phyloP scores from a whole-genome alignment of 2,329 filamentous ascomycete species.

The Claviceps arundinis region DNA sequence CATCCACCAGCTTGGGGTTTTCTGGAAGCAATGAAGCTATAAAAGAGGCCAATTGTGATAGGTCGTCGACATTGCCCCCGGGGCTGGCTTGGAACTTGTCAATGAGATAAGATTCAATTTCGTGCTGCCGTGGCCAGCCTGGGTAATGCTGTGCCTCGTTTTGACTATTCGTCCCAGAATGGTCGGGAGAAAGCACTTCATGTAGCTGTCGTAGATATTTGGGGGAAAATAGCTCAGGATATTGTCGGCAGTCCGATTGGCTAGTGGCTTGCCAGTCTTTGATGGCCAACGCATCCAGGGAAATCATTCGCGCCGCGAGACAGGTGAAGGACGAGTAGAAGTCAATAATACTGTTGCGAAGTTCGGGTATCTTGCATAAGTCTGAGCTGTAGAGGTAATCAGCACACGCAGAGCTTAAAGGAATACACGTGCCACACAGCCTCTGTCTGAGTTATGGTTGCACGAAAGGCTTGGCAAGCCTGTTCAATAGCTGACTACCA shows the following conservation, averaged over 20 bases:
- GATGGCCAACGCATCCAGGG: slow-evolving; percentile 27
- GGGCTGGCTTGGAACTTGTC: slow-evolving; percentile 28
- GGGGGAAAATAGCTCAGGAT: slow-evolving; percentile 15
- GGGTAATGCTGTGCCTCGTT: slow-evolving; percentile 7
- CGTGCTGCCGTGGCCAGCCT: slow-evolving; percentile 7
- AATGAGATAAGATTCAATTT: slow-evolving; percentile 23
- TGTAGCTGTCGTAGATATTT: slow-evolving; percentile 33
- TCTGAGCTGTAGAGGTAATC: slow-evolving; percentile 2
- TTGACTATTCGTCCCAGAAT: slow-evolving; percentile 5
- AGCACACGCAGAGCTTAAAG: neutral
- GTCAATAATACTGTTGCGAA: slow-evolving; percentile 17
- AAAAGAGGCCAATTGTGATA: slow-evolving; percentile 29
- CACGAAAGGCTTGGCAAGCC: neutral
- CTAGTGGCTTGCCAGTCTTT: slow-evolving; percentile 8
- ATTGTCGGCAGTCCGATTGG: slow-evolving; percentile 4
- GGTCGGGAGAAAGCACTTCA: slow-evolving; percentile 12
- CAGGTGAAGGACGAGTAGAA: slow-evolving; percentile 31
- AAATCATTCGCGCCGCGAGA: slow-evolving; percentile 38
- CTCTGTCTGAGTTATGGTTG: neutral
- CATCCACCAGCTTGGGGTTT: slow-evolving; percentile 34
- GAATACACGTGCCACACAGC: neutral
- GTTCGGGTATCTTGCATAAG: slow-evolving; percentile 10
- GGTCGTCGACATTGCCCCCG: slow-evolving; percentile 27
- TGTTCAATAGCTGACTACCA: slow-evolving; percentile 8
- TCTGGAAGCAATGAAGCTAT: slow-evolving; percentile 29